Conservation (phyloP, 768 basidiomycete species). For the Galerina marginata region DNA sequence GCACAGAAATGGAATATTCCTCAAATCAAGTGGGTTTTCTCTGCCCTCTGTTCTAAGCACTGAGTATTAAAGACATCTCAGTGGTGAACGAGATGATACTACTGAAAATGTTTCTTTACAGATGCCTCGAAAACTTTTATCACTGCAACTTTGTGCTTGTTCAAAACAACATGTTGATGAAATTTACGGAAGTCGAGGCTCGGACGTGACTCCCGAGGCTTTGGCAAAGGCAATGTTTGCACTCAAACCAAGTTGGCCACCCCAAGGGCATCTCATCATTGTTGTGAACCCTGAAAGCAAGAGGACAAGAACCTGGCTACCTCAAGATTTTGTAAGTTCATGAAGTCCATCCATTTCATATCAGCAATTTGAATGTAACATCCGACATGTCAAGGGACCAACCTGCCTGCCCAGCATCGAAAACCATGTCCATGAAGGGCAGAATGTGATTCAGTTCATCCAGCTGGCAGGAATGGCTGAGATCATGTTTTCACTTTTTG, state of each 20-base stretch:
- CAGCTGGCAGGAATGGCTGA: slow-evolving; percentile 49
- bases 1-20: slow-evolving; percentile 39
- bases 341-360: neutral
- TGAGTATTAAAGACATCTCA: neutral
- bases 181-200: slow-evolving; percentile 21
- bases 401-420: slow-evolving; percentile 37
- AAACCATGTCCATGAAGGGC: slow-evolving; percentile 43
- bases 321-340: slow-evolving; percentile 46
- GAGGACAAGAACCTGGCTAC: slow-evolving; percentile 46
- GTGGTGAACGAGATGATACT: neutral
- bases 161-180: slow-evolving; percentile 27
- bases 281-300: slow-evolving; percentile 45
- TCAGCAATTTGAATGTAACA: neutral
- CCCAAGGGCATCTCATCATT: slow-evolving; percentile 48
- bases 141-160: slow-evolving; percentile 41
- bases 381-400: slow-evolving; percentile 5
- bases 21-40: slow-evolving; percentile 16
- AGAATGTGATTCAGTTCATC: slow-evolving; percentile 55
- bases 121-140: slow-evolving; percentile 26
- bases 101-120: neutral
- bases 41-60: neutral
- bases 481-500: slow-evolving; percentile 50
- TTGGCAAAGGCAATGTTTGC: slow-evolving; percentile 29
- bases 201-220: slow-evolving; percentile 26
- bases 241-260: slow-evolving; percentile 47